These are phyloP conservation scores for Pholiota conissans DNA, from an alignment of 768 basidiomycete species.

Conservation along the genomic window DNA sequence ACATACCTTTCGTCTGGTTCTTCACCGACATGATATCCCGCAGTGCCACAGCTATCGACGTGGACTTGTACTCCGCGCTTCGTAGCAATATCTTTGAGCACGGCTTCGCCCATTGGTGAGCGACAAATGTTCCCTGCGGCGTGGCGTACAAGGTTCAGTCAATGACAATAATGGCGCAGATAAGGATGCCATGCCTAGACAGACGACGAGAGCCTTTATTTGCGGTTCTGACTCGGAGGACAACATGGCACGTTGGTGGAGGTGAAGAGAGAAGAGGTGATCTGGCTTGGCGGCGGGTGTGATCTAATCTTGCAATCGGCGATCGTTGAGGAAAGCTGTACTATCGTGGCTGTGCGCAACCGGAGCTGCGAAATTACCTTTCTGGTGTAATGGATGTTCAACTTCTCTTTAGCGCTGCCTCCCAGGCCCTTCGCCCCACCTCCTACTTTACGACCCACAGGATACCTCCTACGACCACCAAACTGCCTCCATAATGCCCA, in stretches of 20 bases:
- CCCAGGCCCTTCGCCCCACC: neutral
- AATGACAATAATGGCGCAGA: neutral
- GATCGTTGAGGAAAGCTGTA: conserved; percentile 2
- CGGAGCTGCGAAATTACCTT: conserved; percentile 17
- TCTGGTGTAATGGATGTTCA: conserved; percentile 22
- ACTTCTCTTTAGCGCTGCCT: conserved; percentile 13
- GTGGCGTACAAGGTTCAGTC: conserved; percentile 1
- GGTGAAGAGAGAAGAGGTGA: neutral
- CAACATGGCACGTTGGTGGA: neutral
- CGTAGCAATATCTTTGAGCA: conserved; percentile 66
- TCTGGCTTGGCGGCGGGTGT: conserved; percentile 3
- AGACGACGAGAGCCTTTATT: conserved; percentile 70
- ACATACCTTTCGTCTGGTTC: conserved; percentile 78
- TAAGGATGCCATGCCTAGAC: conserved; percentile 44
- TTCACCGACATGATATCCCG: conserved; percentile 81
- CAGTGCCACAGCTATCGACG: conserved; percentile 86
- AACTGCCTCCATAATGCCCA: conserved; percentile 33
- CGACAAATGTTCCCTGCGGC: conserved; percentile 77
- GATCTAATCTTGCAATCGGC: conserved; percentile 11
- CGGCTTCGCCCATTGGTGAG: conserved; percentile 92
- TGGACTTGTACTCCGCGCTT: conserved; percentile 64
- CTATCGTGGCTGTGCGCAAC: conserved; percentile 16
- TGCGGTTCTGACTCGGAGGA: conserved; percentile 11
- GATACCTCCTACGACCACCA: conserved; percentile 22
- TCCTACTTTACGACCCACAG: conserved; percentile 16